Evolutionary conservation across 2,329 filamentous ascomycete species (phyloP).

Genomic region (Lizonia empirigonia): DNA sequence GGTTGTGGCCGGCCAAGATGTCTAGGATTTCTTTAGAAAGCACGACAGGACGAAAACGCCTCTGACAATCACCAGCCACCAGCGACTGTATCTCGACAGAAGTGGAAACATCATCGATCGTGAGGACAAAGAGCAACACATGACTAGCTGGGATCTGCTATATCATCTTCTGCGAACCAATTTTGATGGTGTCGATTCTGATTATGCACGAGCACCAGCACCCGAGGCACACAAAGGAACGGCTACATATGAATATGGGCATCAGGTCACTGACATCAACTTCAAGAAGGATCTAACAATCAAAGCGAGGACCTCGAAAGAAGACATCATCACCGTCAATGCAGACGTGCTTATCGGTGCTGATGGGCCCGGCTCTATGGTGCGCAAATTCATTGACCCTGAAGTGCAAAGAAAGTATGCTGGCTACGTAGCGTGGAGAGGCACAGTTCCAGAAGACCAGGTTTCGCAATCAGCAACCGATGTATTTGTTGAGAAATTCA

Average conservation of each 20-base stretch:
- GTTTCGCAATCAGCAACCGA: constrained; percentile 20
- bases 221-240: constrained; percentile 20
- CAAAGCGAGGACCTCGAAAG: constrained; percentile 7
- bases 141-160: constrained; percentile 40
- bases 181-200: constrained; percentile 30
- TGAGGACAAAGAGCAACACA: constrained; percentile 28
- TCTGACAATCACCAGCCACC: constrained; percentile 25
- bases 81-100: constrained; percentile 30
- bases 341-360: constrained; percentile 33
- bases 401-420: constrained; percentile 25
- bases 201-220: constrained; percentile 23
- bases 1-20: constrained; percentile 29
- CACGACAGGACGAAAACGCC: constrained; percentile 27
- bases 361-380: constrained; percentile 32
- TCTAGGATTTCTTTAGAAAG: constrained; percentile 29
- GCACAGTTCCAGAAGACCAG: constrained; percentile 30
- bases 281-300: background rate
- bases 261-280: constrained; percentile 22
- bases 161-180: constrained; percentile 36
- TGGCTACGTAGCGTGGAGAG: constrained; percentile 38
- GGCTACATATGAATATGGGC: constrained; percentile 26
- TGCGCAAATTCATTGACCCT: constrained; percentile 26
- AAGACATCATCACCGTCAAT: constrained; percentile 10
- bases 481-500: constrained; percentile 26
- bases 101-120: constrained; percentile 25